Conservation (phyloP, 257 asterid species). For the Rehmannia glutinosa region DNA sequence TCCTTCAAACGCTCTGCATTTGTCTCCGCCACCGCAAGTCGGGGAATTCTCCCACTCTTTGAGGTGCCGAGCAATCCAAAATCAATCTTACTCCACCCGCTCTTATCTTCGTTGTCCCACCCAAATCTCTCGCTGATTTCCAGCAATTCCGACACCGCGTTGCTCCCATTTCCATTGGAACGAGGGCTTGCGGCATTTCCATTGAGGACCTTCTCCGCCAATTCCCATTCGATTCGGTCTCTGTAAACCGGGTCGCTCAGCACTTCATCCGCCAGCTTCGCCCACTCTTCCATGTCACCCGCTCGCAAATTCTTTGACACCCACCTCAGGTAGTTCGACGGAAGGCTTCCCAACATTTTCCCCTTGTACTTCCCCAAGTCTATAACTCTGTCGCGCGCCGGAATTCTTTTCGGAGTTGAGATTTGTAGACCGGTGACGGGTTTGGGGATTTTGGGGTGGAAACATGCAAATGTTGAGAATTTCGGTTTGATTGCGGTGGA, state of each 20-base stretch:
- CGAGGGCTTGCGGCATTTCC: constrained; percentile 36
- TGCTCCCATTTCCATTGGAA: background rate
- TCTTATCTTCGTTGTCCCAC: constrained; percentile 74
- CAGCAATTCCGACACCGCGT: constrained; percentile 48
- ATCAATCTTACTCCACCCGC: constrained; percentile 68
- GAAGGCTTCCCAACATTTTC: constrained; percentile 76
- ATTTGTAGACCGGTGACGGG: background rate
- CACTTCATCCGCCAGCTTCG: constrained; percentile 68
- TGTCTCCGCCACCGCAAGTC: constrained; percentile 9
- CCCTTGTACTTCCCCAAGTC: constrained; percentile 77
- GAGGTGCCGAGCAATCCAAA: constrained; percentile 71
- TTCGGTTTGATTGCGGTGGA: background rate
- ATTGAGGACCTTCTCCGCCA: constrained; percentile 56
- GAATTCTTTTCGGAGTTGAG: constrained; percentile 5
- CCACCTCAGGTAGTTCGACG: constrained; percentile 77
- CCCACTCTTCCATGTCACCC: constrained; percentile 75
- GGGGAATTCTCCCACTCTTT: constrained; percentile 71
- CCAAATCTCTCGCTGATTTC: constrained; percentile 70
- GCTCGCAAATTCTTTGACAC: constrained; percentile 68
- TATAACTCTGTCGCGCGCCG: constrained; percentile 63
- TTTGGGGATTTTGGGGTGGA: background rate
- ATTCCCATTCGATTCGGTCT: constrained; percentile 89
- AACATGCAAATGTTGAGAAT: background rate
- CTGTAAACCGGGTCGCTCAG: constrained; percentile 62
- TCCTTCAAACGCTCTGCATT: background rate